Base-by-base conservation (phyloP, 805 yeast species). In the Wickerhamiella lipophila region DNA sequence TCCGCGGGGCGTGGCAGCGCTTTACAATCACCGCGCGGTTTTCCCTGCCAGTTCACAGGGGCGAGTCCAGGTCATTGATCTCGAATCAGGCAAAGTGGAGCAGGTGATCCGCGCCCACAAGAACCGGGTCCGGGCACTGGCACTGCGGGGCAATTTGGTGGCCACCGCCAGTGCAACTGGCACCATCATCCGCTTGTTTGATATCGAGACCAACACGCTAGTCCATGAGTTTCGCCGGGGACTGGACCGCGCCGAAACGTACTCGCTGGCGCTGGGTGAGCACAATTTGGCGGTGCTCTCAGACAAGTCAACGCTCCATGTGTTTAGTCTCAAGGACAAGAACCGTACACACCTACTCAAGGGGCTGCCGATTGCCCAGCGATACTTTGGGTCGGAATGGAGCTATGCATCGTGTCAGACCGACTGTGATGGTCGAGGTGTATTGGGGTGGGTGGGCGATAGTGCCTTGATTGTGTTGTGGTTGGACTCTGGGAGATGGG, bases 181-280 rank as follows among this genome's bases (percentile, higher is more conserved):
- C 0, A 87, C 95, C 0, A 71, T 86, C 7, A 77, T 86, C 16
- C 65, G 95, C 46, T 70, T 85, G 2, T 86, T 81, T 59, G 78
- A 85, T 4, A 75, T 86, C 1, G 69, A 71, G 46, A 77, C 75
- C 29, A 81, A 94, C 23, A 72, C 81, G 1, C 67, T 85, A 46
- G 58, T 85, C n/a, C 81, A 74, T 59, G 96, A 86, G 61, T 88
- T 88, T 58, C 71, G 97, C 56, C 71, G 98, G 46, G 98, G 98
- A 0, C 62, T 88, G 18, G 97, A 92, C 63, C 73, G 79, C 47
- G 96, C 96, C 1, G 69, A 72, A 15, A 75, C 92, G 6, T 83
- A 82, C 36, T 81, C 92, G 6, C 79, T 92, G 81, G 78, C 78
- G 48, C 87, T 89, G 61, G 81, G 89, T 4, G 87, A 83, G 7